Conservation (phyloP, 2,329 filamentous ascomycete genomes). For the Sporothrix schenckii region DNA sequence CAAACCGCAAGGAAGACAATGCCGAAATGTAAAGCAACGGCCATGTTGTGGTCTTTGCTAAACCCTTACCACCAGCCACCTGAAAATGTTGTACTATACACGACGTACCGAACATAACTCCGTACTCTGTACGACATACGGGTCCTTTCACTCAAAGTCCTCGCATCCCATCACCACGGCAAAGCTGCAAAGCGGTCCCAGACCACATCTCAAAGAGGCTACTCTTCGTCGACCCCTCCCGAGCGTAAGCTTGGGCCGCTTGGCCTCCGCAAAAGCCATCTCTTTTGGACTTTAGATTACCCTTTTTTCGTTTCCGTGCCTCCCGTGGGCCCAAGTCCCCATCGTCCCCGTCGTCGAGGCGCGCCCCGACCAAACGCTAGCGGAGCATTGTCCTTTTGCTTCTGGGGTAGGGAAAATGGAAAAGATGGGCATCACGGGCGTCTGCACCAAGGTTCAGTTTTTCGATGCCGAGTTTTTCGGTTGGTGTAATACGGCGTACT, state of each 20-base stretch:
- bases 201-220: no score
- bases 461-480: neutral
- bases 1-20: neutral
- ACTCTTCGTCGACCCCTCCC: neutral
- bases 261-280: neutral
- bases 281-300: neutral
- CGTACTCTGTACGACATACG: neutral
- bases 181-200: neutral
- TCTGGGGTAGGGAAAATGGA: no score
- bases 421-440: no score
- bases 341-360: constrained; percentile 2
- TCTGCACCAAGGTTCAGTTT: no score
- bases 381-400: no score
- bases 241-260: constrained; percentile 8
- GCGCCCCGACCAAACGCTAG: neutral
- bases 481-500: neutral
- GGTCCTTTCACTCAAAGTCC: neutral
- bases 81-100: neutral
- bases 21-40: neutral
- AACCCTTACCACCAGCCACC: neutral
- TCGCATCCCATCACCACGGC: neutral
- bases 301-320: neutral
- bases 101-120: neutral
- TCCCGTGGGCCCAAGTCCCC: constrained; percentile 5
- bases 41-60: neutral